Base-by-base conservation (phyloP, 345 rosid genomes). In the Erodium maritimum region DNA sequence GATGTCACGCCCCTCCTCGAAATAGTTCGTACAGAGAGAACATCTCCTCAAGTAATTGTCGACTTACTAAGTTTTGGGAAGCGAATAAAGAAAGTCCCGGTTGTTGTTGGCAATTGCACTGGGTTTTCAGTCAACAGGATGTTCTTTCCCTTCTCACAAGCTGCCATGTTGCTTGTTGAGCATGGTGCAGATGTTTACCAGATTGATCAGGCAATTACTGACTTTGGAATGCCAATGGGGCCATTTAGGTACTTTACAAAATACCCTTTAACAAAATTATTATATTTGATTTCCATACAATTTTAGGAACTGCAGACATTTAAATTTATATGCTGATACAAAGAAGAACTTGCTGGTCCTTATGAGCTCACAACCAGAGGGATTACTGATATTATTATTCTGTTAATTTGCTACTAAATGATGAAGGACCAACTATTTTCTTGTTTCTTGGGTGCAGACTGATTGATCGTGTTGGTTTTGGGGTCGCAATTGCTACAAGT, bases 211-310 rank as follows among this genome's bases (percentile, higher is more conserved):
- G 87, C 77, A 48, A 67, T 87, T 67, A 81, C 85, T 69, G 85
- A 90, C 68, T 90, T 90, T 68, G 99, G 99, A 74, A 90, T 94
- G 97, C 97, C 96, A 63, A 94, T 94, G 96, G 97, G 97, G 37
- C 97, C 96, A 56, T 91, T 91, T 79, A 85, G 97, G 96, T 79
- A 74, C 57, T 24, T 54, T 52, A 18, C 19, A 34, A 20, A 59
- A 19, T 8, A 29, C 8, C 34, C 34, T 29, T n/a, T n/a, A n/a
- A n/a, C 5, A 29, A 29, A 29, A 29, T 29, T 29, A 29, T 29
- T 29, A 29, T 29, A 29, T 29, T 29, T 29, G 34, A 29, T 29
- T 29, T 29, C 8, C 34, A 8, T 29, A 29, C 5, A 29, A 29
- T 29, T 29, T 29, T 3, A 29, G 34, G 3, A 3, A 3, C 34